A percentile compares a stretch with the other conserved stretches of the same genome.
phyloP scores from a whole-genome alignment of 108 stramenopile species.

The Seminavis robusta region DNA sequence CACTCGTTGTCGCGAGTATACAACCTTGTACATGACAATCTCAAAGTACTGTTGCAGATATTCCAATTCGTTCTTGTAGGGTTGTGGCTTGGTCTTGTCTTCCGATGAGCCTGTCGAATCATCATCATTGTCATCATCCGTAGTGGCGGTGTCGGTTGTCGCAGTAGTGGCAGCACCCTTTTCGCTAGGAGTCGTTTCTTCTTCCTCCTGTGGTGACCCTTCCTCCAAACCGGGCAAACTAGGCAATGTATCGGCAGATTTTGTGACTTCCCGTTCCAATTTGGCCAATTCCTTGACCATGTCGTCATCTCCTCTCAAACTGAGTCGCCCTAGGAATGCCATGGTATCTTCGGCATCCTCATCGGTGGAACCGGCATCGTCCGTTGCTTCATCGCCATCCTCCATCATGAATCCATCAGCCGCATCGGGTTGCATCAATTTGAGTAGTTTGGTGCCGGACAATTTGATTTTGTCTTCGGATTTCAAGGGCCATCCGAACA shows the following conservation, averaged over 20 bases:
- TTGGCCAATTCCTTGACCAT: background rate
- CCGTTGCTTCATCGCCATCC: no score
- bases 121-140: background rate
- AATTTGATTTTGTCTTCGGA: background rate
- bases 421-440: no score
- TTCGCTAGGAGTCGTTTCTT: no score
- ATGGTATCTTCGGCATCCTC: background rate
- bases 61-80: background rate
- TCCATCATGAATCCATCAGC: no score
- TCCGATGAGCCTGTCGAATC: background rate
- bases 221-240: no score
- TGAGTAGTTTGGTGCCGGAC: background rate
- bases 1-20: no score
- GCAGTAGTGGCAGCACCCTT: background rate
- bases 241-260: no score
- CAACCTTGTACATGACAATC: background rate
- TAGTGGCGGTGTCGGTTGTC: background rate
- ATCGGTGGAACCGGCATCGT: background rate
- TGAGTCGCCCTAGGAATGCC: background rate
- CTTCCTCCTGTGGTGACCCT: no score
- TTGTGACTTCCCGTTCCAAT: background rate
- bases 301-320: background rate
- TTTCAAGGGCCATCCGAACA: background rate
- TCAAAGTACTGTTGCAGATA: background rate
- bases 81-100: background rate